Base-by-base conservation (phyloP, 139 green algal species). In the Volvox africanus region DNA sequence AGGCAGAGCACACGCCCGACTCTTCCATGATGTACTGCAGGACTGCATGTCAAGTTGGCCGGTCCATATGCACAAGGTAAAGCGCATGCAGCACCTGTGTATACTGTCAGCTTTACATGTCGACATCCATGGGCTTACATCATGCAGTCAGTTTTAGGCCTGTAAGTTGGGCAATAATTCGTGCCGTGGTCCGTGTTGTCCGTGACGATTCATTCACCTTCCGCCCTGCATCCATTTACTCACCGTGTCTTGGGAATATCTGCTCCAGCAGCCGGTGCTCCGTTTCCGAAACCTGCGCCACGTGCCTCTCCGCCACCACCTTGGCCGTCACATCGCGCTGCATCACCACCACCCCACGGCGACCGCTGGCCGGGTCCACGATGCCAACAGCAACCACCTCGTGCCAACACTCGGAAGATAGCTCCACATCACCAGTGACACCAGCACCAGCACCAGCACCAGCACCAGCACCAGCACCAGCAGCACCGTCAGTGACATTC, bases 231-330 rank as follows among this genome's bases (percentile, higher is more conserved):
- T 2, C 22, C 71, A 21, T 79, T 35, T 13, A 19, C 78, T 65
- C 50, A 86, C 80, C 80, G 24, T 86, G 80, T n/a, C 80, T 37
- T 30, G 80, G 80, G 80, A 86, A 86, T 2, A 86, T 86, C 50
- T 71, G 50, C 12, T 86, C 80, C 80, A 86, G 80, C 80, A 86
- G 80, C 26, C 80, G 24, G 80, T 86, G 80, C 80, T 86, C 80
- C 80, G 28, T 30, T 44, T 86, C 80, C 6, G 50, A n/a, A 44
- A 86, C 80, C 50, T 61, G 50, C 6, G 22, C 17, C 44, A 86
- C 80, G 50, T 86, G 80, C 26, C 80, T 61, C 80, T 86, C 80
- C 50, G 80, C 80, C 22, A 71, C 80, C 80, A 86, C 80, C 80
- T 86, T 86, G 80, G 80, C 80, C 2, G 30, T 86, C 80, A 86